These are phyloP conservation scores for Tephrocybe sp. DNA, from an alignment of 768 basidiomycete genomes.

Conservation along the genomic window DNA sequence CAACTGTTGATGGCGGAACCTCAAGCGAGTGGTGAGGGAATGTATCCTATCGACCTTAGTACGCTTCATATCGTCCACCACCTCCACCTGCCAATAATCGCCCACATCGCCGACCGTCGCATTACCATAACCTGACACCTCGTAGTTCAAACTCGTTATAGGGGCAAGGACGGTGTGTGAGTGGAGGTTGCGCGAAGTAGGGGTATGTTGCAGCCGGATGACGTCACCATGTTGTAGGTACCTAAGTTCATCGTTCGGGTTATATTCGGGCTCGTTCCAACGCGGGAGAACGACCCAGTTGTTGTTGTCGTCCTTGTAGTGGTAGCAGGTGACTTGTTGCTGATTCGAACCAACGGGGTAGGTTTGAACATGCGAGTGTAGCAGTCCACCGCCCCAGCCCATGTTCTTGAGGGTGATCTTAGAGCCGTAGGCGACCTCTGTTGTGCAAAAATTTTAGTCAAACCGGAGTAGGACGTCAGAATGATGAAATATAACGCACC, in stretches of 20 bases:
- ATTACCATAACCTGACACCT: constrained; percentile 96
- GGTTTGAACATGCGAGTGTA: constrained; percentile 97
- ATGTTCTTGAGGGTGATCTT: constrained; percentile 94
- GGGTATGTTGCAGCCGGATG: constrained; percentile 76
- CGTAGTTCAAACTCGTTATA: constrained; percentile 83
- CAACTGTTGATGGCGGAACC: constrained; percentile 74
- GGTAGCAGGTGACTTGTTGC: constrained; percentile 98
- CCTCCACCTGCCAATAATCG: constrained; percentile 92
- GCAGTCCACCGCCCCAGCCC: constrained; percentile 94
- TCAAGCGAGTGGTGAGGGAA: constrained; percentile 86
- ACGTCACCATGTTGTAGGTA: constrained; percentile 77
- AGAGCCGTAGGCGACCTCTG: constrained; percentile 89
- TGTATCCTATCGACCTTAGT: constrained; percentile 73
- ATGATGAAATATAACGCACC: constrained; percentile 41
- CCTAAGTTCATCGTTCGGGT: constrained; percentile 65
- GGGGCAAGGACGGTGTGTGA: constrained; percentile 90
- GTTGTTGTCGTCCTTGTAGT: constrained; percentile 99
- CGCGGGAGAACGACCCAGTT: constrained; percentile 79
- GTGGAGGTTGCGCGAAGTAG: constrained; percentile 91
- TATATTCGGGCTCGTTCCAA: constrained; percentile 74
- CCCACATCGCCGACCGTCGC: constrained; percentile 81
- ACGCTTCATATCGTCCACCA: constrained; percentile 87
- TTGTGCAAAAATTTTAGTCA: no score
- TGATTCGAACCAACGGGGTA: constrained; percentile 90
- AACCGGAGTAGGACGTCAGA: neutral